Evolutionary conservation across 2,329 filamentous ascomycete genomes (phyloP).

Genomic region (Sclerotinia subarctica): DNA sequence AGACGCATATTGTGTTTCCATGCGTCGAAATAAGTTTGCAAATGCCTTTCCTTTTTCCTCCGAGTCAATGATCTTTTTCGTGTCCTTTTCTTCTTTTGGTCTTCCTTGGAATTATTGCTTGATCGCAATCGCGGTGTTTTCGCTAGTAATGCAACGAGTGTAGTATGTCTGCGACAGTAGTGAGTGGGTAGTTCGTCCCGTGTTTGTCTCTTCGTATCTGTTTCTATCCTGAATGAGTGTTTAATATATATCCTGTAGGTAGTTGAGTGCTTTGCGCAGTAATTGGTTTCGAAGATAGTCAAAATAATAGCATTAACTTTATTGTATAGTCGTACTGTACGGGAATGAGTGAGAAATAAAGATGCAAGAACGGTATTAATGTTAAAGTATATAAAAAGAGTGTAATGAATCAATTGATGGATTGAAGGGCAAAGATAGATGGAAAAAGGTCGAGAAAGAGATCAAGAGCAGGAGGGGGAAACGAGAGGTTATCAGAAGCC

Average conservation of each 20-base stretch:
- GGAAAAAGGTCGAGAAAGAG: slow-evolving; percentile 16
- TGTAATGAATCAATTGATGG: slow-evolving; percentile 3
- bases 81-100: not conserved
- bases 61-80: not conserved
- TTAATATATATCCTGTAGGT: slow-evolving; percentile 1
- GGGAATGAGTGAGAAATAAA: not conserved
- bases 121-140: not conserved
- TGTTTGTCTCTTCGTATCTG: slow-evolving; percentile 2
- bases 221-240: not conserved
- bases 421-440: slow-evolving; percentile 4
- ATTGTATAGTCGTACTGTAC: not conserved
- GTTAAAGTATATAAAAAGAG: slow-evolving; percentile 12
- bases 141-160: slow-evolving; percentile 1
- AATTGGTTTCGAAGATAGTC: slow-evolving; percentile 1
- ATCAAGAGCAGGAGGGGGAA: slow-evolving; percentile 17
- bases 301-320: slow-evolving; percentile 11
- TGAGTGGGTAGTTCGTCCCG: slow-evolving; percentile 12
- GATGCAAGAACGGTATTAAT: slow-evolving; percentile 1
- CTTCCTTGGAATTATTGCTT: not conserved
- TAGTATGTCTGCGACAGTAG: slow-evolving; percentile 11
- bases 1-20: slow-evolving; percentile 24
- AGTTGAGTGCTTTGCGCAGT: not conserved
- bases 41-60: not conserved
- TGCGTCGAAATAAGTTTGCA: slow-evolving; percentile 13
- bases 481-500: slow-evolving; percentile 20